Evolutionary conservation across 352 stramenopile genomes (phyloP).

Genomic region (Globisporangium paddicum): DNA sequence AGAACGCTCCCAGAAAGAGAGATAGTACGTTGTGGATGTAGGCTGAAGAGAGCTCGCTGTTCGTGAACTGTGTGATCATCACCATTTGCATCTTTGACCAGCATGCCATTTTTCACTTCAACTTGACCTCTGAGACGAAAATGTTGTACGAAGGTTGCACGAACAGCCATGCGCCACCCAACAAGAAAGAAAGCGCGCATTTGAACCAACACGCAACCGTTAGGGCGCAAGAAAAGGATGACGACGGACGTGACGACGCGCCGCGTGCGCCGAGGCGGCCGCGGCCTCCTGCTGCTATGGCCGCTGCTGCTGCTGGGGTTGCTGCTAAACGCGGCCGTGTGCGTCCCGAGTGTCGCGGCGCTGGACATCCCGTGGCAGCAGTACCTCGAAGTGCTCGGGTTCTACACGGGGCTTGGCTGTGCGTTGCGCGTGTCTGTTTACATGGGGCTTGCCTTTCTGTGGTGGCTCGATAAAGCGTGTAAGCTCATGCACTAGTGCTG

Average conservation of each 20-base stretch:
- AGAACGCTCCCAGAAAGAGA: constrained; percentile 2
- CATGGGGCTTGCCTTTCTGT: not conserved
- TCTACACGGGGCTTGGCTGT: constrained; percentile 50
- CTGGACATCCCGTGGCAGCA: constrained; percentile 11
- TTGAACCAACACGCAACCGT: constrained; percentile 3
- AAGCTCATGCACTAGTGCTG: not conserved
- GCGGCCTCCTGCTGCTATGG: not conserved
- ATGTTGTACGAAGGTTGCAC: constrained; percentile 1
- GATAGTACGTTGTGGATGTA: not conserved
- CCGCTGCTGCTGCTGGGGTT: not conserved
- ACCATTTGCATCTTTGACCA: not conserved
- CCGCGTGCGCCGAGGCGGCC: not conserved
- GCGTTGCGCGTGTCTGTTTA: not conserved
- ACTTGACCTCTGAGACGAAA: not conserved
- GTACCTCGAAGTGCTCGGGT: constrained; percentile 38
- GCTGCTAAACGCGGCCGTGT: not conserved
- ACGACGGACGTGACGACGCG: not conserved
- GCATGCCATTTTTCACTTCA: not conserved
- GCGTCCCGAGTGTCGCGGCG: not conserved
- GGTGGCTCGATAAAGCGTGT: not conserved
- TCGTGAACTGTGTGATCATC: not conserved
- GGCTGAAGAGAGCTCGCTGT: not conserved
- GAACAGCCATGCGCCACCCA: not conserved
- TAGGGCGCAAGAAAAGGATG: not conserved
- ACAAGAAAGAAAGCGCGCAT: constrained; percentile 1